Percentiles rank a stretch among this genome's conserved stretches.
Evolutionary conservation across 148 eudicot species (phyloP).

Genomic region (Arctostaphylos glauca): DNA sequence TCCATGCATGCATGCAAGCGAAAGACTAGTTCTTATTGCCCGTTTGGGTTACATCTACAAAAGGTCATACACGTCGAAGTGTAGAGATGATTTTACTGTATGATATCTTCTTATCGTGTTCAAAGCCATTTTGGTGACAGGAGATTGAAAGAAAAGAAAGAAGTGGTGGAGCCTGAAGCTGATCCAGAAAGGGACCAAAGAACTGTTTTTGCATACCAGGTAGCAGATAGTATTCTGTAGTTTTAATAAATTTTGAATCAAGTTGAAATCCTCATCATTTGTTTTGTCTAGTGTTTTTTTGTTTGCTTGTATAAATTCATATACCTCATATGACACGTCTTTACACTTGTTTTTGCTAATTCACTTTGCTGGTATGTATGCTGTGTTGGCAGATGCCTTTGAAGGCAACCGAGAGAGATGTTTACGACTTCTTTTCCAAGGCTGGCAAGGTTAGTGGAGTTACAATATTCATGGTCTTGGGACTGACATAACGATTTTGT

Average conservation of each 20-base stretch:
- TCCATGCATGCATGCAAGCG: not conserved
- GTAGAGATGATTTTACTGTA: not conserved
- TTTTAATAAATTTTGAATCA: not conserved
- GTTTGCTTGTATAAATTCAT: slow-evolving; percentile 3
- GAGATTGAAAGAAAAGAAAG: slow-evolving; percentile 87
- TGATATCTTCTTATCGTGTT: slow-evolving; percentile 24
- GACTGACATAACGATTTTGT: not conserved
- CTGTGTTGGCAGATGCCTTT: slow-evolving; percentile 74
- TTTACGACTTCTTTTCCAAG: slow-evolving; percentile 86
- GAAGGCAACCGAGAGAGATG: slow-evolving; percentile 87
- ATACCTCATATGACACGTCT: not conserved
- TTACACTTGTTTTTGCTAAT: slow-evolving; percentile 6
- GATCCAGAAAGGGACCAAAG: slow-evolving; percentile 99
- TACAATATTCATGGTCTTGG: not conserved
- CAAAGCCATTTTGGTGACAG: slow-evolving; percentile 45
- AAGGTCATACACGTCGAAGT: not conserved
- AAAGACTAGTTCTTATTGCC: slow-evolving; percentile 1
- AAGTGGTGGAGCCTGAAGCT: slow-evolving; percentile 87
- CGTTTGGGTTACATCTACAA: not conserved
- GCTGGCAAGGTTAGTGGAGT: slow-evolving; percentile 80
- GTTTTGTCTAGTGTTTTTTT: not conserved
- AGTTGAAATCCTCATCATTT: not conserved
- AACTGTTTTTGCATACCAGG: slow-evolving; percentile 99
- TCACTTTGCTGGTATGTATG: slow-evolving; percentile 9
- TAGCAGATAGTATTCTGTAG: slow-evolving; percentile 12